Evolutionary conservation across 1,284 basidiomycete genomes (phyloP).

Genomic region (Clitocybe nebularis): DNA sequence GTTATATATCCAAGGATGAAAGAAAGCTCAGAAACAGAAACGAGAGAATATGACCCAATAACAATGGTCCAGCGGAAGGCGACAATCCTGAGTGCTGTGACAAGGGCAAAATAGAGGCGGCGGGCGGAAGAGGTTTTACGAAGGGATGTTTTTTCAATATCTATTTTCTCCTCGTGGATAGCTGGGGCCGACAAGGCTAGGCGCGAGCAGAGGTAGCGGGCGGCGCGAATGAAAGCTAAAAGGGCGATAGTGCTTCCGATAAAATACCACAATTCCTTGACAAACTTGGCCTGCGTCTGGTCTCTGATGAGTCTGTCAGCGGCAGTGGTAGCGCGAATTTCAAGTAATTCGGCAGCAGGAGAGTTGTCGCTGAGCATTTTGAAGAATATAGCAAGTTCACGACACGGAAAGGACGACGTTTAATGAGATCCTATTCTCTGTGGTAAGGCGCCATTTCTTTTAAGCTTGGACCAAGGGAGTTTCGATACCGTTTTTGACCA

Average conservation of each 20-base stretch:
- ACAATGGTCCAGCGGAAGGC: constrained; percentile 40
- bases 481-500: too few species aligned
- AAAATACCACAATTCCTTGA: constrained; percentile 29
- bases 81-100: constrained; percentile 36
- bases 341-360: background rate
- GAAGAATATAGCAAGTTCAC: too few species aligned
- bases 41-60: constrained; percentile 31
- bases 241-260: constrained; percentile 35
- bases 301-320: constrained; percentile 23
- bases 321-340: constrained; percentile 10
- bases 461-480: too few species aligned
- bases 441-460: too few species aligned
- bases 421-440: too few species aligned
- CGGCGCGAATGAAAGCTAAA: constrained; percentile 31
- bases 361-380: too few species aligned
- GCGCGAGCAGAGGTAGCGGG: constrained; percentile 19
- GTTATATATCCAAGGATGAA: constrained; percentile 42
- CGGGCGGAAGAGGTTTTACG: constrained; percentile 25
- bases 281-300: constrained; percentile 22
- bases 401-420: too few species aligned
- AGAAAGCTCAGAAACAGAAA: constrained; percentile 36
- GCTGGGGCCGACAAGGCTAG: constrained; percentile 11
- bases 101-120: constrained; percentile 29
- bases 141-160: background rate
- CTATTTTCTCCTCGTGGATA: constrained; percentile 9